These are phyloP conservation scores for Trifolium fragiferum DNA, from an alignment of 306 rosid genomes.

Conservation along the genomic window DNA sequence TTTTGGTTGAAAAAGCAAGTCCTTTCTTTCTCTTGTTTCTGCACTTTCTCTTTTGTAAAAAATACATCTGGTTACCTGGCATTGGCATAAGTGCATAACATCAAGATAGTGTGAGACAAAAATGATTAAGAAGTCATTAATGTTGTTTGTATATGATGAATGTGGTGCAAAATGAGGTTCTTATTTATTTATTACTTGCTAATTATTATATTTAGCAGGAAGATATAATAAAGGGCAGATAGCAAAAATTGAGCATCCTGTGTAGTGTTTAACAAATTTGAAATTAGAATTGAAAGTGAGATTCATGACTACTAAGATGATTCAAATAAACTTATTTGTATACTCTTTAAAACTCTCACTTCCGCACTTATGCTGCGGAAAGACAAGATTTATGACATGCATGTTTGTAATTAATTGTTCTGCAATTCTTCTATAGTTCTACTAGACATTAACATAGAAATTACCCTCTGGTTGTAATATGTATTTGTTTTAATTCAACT, in stretches of 20 bases:
- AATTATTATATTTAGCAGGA: constrained; percentile 55
- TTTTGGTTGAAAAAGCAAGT: constrained; percentile 65
- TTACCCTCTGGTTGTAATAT: neutral
- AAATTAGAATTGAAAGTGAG: constrained; percentile 72
- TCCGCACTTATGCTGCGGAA: neutral
- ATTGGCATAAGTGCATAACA: too few relatives aligned
- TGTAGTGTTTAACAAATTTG: constrained; percentile 73
- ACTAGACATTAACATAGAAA: neutral
- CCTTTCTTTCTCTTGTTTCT: too few relatives aligned
- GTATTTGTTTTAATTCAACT: too few relatives aligned
- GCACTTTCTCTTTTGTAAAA: too few relatives aligned
- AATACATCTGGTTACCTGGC: too few relatives aligned
- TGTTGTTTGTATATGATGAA: too few relatives aligned
- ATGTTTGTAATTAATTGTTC: neutral
- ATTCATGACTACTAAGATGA: neutral
- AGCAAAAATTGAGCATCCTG: constrained; percentile 70
- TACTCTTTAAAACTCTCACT: neutral
- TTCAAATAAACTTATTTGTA: too few relatives aligned
- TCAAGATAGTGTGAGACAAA: too few relatives aligned
- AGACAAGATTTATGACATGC: neutral
- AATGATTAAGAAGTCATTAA: too few relatives aligned
- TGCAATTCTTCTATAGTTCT: neutral
- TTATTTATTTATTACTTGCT: constrained; percentile 26
- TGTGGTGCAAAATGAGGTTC: neutral
- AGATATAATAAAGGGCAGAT: constrained; percentile 66